Evolutionary conservation across 2,329 filamentous ascomycete genomes (phyloP).

Genomic region (Cladosporium cucumerinum): DNA sequence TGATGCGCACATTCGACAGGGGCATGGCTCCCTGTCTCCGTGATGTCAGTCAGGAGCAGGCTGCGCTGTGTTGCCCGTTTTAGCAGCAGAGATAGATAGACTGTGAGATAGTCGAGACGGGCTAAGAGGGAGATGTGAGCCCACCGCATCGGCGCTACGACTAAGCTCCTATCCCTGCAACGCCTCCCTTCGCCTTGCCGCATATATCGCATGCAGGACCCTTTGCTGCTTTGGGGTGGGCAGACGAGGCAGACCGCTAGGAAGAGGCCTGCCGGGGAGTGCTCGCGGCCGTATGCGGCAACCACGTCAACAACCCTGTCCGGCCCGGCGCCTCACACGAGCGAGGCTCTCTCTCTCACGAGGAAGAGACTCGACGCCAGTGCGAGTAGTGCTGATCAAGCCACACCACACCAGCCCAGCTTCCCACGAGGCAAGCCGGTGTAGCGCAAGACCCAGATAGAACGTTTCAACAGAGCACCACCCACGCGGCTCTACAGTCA

Average conservation of each 20-base stretch:
- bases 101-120: constrained; percentile 6
- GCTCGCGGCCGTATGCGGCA: constrained; percentile 3
- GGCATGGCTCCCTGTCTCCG: background rate
- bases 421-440: background rate
- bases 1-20: constrained; percentile 15
- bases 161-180: constrained; percentile 12
- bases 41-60: constrained; percentile 11
- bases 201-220: background rate
- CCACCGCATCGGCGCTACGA: constrained; percentile 12
- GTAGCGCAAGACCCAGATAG: background rate
- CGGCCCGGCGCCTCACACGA: background rate
- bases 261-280: background rate
- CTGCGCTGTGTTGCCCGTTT: background rate
- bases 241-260: constrained; percentile 2
- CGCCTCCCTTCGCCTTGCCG: constrained; percentile 6
- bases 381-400: background rate
- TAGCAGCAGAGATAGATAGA: constrained; percentile 10
- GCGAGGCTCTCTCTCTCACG: background rate
- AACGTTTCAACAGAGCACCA: constrained; percentile 1
- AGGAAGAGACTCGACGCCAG: background rate
- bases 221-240: constrained; percentile 1
- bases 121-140: constrained; percentile 6
- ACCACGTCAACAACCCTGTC: constrained; percentile 1
- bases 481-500: background rate
- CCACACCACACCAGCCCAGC: background rate